phyloP scores from a whole-genome alignment of 2,329 filamentous ascomycete species.

The Phaeosphaeriaceae sp. region DNA sequence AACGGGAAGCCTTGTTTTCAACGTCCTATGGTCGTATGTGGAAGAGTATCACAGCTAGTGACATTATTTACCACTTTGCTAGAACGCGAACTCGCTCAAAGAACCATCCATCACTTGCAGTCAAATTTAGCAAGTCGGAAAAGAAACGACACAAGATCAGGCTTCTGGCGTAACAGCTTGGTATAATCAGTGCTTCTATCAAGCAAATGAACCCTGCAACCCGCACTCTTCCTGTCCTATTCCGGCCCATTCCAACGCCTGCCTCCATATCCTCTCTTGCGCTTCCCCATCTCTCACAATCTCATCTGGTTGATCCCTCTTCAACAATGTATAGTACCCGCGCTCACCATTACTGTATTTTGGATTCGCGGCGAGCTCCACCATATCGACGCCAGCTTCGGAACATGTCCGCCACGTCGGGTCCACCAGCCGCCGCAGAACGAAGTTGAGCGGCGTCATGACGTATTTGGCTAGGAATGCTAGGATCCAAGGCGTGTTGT shows the following conservation, averaged over 20 bases:
- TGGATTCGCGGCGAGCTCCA: background rate
- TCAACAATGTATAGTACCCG: background rate
- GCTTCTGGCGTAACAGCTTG: background rate
- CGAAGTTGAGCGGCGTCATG: background rate
- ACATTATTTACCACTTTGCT: no score
- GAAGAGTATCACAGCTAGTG: no score
- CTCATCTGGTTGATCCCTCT: background rate
- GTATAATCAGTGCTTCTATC: background rate
- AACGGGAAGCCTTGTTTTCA: background rate
- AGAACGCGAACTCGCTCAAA: no score
- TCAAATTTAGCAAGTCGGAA: no score
- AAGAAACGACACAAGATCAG: no score
- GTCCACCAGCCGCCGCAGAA: background rate
- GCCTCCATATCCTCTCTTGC: background rate
- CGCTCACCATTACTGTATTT: background rate
- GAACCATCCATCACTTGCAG: no score
- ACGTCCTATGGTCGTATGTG: background rate
- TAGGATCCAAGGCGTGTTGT: background rate
- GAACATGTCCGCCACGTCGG: background rate
- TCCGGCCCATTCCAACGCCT: background rate
- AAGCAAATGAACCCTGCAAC: background rate
- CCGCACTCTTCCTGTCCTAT: background rate
- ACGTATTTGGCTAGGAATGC: background rate
- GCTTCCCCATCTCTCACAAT: background rate
- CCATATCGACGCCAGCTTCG: background rate